Evolutionary conservation across 106 monocot genomes (phyloP).

Genomic region (Phalaenopsis equestris): DNA sequence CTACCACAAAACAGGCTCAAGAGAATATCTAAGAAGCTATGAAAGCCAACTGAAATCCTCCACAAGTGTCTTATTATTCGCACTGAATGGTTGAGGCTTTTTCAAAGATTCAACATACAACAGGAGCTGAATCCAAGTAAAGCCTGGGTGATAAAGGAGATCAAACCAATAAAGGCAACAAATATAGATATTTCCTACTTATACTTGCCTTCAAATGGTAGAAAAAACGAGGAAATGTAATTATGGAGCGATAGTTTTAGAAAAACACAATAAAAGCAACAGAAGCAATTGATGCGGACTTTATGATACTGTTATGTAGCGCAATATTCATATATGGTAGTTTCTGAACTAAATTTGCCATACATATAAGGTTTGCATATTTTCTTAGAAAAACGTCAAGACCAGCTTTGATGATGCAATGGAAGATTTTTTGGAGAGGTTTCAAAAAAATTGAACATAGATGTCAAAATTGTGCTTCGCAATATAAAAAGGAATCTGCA

Average conservation of each 20-base stretch:
- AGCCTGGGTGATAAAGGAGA: not conserved
- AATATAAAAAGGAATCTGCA: not conserved
- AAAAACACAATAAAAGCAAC: not conserved
- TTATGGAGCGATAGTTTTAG: not conserved
- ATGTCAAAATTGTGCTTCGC: not conserved
- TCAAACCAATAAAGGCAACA: not conserved
- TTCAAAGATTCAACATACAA: not conserved
- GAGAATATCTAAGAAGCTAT: too few species aligned
- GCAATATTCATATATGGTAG: too few species aligned
- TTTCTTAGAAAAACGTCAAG: not conserved
- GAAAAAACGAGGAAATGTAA: not conserved
- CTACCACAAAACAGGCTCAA: too few species aligned
- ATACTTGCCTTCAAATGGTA: not conserved
- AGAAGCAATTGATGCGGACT: not conserved
- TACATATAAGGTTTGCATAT: not conserved
- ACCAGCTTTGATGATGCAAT: not conserved
- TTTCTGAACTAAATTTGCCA: not conserved
- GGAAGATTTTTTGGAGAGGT: not conserved
- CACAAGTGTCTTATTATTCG: not conserved
- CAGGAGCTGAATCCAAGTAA: not conserved
- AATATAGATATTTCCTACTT: not conserved
- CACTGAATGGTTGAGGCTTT: not conserved
- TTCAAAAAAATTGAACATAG: not conserved
- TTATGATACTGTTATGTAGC: too few species aligned
- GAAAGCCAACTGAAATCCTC: too few species aligned